Evolutionary conservation across 306 rosid species (phyloP).

Genomic region (Vachellia pachyceras): DNA sequence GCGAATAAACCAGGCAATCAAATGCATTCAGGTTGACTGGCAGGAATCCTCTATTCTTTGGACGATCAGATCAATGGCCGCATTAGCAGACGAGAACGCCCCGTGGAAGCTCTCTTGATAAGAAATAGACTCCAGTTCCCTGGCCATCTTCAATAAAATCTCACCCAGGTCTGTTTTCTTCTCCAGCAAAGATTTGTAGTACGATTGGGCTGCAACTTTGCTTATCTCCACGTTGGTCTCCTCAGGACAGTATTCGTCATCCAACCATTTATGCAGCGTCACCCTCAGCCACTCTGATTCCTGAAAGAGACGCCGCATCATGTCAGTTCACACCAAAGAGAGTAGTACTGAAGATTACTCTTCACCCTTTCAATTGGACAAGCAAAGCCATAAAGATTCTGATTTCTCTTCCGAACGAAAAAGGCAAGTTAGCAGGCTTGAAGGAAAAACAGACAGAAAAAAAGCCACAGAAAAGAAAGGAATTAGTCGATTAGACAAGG

Average conservation of each 20-base stretch:
- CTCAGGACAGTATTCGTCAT: slow-evolving; percentile 96
- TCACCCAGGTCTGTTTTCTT: slow-evolving; percentile 76
- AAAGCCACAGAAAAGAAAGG: no score
- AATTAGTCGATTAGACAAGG: no score
- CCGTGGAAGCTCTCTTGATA: slow-evolving; percentile 96
- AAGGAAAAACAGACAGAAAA: no score
- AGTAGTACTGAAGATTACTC: background rate
- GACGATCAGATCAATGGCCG: slow-evolving; percentile 78
- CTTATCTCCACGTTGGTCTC: slow-evolving; percentile 88
- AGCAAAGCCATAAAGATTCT: background rate
- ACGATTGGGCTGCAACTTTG: slow-evolving; percentile 82
- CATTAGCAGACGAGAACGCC: slow-evolving; percentile 91
- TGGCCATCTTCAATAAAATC: slow-evolving; percentile 81
- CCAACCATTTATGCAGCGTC: slow-evolving; percentile 85
- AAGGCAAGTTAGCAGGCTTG: no score
- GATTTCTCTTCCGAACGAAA: no score
- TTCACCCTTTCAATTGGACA: no score
- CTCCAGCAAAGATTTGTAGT: slow-evolving; percentile 63
- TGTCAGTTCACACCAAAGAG: background rate
- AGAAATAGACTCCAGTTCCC: slow-evolving; percentile 73
- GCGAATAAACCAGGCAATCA: background rate
- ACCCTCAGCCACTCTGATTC: slow-evolving; percentile 95
- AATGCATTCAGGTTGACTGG: slow-evolving; percentile 30
- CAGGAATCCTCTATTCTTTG: slow-evolving; percentile 60
- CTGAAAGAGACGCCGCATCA: slow-evolving; percentile 44